Percentiles rank a stretch among this genome's conserved stretches.
Conservation (phyloP, 169 alveolate species). For the Plasmodium berghei region DNA sequence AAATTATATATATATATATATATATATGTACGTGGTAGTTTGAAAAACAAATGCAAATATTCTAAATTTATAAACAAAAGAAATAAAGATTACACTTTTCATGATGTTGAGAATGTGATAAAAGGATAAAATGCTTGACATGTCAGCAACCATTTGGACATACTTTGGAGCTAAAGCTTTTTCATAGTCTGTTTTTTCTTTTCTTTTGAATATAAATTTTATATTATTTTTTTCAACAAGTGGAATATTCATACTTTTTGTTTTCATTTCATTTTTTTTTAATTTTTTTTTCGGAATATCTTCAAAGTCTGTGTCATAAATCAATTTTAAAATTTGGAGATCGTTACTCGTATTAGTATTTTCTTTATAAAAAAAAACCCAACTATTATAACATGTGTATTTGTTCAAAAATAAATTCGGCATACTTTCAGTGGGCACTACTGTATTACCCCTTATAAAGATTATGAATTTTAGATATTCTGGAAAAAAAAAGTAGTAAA, state of each 20-base stretch:
- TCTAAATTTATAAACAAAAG: not conserved
- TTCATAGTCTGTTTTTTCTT: constrained; percentile 17
- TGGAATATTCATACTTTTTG: not conserved
- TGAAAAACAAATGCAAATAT: not conserved
- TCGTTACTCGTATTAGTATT: not conserved
- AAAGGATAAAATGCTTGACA: constrained; percentile 45
- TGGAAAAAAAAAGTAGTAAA: constrained; percentile 1
- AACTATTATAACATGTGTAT: constrained; percentile 39
- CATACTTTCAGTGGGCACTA: not conserved
- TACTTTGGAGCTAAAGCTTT: constrained; percentile 45
- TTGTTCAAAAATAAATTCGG: constrained; percentile 59
- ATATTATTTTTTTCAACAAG: not conserved
- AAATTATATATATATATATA: no score
- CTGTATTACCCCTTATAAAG: not conserved
- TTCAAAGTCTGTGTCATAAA: not conserved
- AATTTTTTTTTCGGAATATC: not conserved
- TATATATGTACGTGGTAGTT: not conserved
- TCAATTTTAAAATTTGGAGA: not conserved
- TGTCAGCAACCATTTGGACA: constrained; percentile 42
- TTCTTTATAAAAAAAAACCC: constrained; percentile 44
- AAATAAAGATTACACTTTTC: constrained; percentile 24
- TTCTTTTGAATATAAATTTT: not conserved
- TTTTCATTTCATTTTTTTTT: not conserved
- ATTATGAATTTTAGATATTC: constrained; percentile 18
- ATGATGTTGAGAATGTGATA: constrained; percentile 46